Percentiles rank a stretch among this genome's conserved stretches.
phyloP scores from a whole-genome alignment of 75 land plant species.

The Isoetes taiwanensis region DNA sequence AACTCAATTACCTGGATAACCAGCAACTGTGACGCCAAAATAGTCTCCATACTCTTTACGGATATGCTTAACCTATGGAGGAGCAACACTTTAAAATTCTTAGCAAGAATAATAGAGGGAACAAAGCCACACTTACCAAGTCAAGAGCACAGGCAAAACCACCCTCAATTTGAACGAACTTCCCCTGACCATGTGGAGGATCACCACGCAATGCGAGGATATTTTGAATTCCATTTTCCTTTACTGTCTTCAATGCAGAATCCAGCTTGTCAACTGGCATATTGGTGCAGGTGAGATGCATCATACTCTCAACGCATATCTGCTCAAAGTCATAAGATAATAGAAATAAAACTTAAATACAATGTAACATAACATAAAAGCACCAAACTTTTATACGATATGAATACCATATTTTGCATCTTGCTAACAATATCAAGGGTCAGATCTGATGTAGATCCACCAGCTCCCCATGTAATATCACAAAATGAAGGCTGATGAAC shows the following conservation, averaged over 20 bases:
- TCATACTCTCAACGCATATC: constrained; percentile 91
- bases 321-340: constrained; percentile 9
- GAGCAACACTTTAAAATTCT: neutral
- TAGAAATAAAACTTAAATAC: too few relatives aligned
- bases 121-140: constrained; percentile 33
- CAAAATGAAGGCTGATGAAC: constrained; percentile 72
- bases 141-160: constrained; percentile 93
- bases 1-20: constrained; percentile 69
- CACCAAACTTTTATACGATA: too few relatives aligned
- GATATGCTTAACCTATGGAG: constrained; percentile 68
- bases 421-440: constrained; percentile 77
- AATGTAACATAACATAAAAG: too few relatives aligned
- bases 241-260: constrained; percentile 55
- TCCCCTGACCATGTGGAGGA: constrained; percentile 92
- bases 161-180: constrained; percentile 73
- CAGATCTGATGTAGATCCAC: constrained; percentile 94
- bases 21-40: constrained; percentile 96
- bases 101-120: neutral
- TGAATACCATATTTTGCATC: constrained; percentile 92
- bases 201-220: constrained; percentile 92
- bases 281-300: constrained; percentile 96
- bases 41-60: constrained; percentile 65
- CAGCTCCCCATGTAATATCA: constrained; percentile 97
- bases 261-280: constrained; percentile 98
- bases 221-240: constrained; percentile 85